A percentile compares a stretch with the other conserved stretches of the same genome.
Conservation (phyloP, 1,284 basidiomycete genomes). For the Microbotryum silenes-acaulis region DNA sequence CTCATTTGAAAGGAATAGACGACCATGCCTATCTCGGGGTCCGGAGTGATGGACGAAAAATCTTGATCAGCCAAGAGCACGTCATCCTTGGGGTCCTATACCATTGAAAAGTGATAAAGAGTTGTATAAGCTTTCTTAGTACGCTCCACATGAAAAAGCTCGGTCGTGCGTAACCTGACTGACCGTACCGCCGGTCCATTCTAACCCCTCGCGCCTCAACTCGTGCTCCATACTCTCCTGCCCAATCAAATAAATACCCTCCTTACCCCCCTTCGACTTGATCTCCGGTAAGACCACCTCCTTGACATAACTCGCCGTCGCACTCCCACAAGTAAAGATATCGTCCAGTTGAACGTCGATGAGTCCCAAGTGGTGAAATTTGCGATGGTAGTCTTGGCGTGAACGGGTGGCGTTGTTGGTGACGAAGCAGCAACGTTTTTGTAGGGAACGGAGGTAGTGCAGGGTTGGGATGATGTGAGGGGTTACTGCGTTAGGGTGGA, state of each 20-base stretch:
- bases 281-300: conserved; percentile 59
- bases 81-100: conserved; percentile 71
- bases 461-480: conserved; percentile 48
- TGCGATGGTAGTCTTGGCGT: conserved; percentile 72
- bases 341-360: conserved; percentile 69
- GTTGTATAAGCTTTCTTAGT: too few relatives aligned
- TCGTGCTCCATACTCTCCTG: conserved; percentile 91
- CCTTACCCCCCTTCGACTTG: background rate
- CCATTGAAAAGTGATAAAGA: too few relatives aligned
- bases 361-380: conserved; percentile 83
- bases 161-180: background rate
- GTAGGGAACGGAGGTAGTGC: conserved; percentile 44
- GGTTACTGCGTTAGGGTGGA: background rate
- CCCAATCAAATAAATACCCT: conserved; percentile 70
- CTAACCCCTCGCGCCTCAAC: conserved; percentile 70
- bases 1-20: conserved; percentile 50
- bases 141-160: too few relatives aligned
- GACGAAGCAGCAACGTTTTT: conserved; percentile 80
- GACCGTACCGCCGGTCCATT: conserved; percentile 78
- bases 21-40: conserved; percentile 78
- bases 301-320: conserved; percentile 85
- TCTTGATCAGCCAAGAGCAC: conserved; percentile 65
- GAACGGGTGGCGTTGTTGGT: conserved; percentile 98
- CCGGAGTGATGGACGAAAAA: conserved; percentile 54
- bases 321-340: conserved; percentile 91